A percentile compares a stretch with the other conserved stretches of the same genome.
These are phyloP conservation scores for Coniosporium apollinis DNA, from an alignment of 495 filamentous ascomycete species.

Conservation along the genomic window DNA sequence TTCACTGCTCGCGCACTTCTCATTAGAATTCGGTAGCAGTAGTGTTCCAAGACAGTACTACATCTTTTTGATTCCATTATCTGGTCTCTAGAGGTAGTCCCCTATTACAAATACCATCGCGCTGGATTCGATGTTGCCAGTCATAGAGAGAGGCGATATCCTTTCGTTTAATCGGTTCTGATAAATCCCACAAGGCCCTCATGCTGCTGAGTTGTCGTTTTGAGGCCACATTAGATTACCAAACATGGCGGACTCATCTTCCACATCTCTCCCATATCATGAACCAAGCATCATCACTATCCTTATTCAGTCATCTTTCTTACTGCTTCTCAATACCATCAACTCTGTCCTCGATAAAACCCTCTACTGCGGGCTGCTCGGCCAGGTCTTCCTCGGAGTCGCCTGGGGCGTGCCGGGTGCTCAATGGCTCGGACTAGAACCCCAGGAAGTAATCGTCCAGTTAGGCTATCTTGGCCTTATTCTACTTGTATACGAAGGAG, in stretches of 20 bases:
- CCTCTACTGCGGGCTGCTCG: constrained; percentile 55
- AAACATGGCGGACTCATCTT: neutral
- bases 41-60: too few relatives aligned
- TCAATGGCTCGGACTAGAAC: constrained; percentile 31
- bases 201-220: too few relatives aligned
- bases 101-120: too few relatives aligned
- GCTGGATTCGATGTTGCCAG: too few relatives aligned
- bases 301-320: constrained; percentile 44
- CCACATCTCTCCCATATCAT: constrained; percentile 26
- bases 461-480: constrained; percentile 67
- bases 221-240: too few relatives aligned
- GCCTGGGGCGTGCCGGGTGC: constrained; percentile 46
- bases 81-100: too few relatives aligned
- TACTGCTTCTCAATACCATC: constrained; percentile 45
- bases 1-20: too few relatives aligned
- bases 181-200: too few relatives aligned
- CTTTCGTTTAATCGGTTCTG: too few relatives aligned
- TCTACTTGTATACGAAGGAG: constrained; percentile 59
- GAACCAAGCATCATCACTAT: constrained; percentile 42
- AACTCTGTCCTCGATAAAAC: constrained; percentile 41
- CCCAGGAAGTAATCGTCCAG: constrained; percentile 42
- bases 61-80: too few relatives aligned
- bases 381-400: constrained; percentile 57
- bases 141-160: too few relatives aligned
- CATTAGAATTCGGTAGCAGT: too few relatives aligned